Conservation (phyloP, 116 monocot genomes). For the Posidonia oceanica region DNA sequence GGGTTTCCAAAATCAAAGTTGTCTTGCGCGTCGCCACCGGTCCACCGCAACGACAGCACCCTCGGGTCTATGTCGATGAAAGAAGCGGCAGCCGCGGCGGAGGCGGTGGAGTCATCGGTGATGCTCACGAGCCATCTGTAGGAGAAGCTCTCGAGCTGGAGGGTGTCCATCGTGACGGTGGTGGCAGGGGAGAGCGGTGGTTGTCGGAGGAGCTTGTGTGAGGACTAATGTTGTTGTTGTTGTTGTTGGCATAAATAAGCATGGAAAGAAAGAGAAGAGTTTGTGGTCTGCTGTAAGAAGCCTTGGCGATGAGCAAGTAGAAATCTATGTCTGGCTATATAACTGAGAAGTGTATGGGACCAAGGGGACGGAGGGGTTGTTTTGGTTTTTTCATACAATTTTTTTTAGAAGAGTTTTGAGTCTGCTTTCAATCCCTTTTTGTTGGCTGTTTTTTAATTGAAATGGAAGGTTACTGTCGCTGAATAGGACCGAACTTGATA, state of each 20-base stretch:
- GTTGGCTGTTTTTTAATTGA: too few relatives aligned
- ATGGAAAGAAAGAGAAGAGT: neutral
- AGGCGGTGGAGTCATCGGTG: conserved; percentile 17
- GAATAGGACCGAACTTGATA: too few relatives aligned
- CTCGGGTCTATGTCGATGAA: conserved; percentile 44
- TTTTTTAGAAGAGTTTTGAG: too few relatives aligned
- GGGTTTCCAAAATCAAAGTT: conserved; percentile 23
- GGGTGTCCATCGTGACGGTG: conserved; percentile 14
- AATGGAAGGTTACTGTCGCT: too few relatives aligned
- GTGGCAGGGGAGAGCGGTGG: neutral
- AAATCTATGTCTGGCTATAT: too few relatives aligned
- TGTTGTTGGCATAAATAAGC: too few relatives aligned
- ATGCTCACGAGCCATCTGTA: conserved; percentile 40
- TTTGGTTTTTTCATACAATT: too few relatives aligned
- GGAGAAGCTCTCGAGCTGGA: conserved; percentile 48
- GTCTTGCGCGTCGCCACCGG: neutral
- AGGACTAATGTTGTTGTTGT: neutral
- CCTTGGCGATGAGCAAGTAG: too few relatives aligned
- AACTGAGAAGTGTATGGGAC: too few relatives aligned
- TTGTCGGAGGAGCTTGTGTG: neutral
- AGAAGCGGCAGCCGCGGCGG: conserved; percentile 12
- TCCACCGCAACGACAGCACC: conserved; percentile 11
- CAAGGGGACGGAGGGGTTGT: too few relatives aligned
- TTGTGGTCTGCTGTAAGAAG: too few relatives aligned
- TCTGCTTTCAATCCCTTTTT: too few relatives aligned